Percentiles rank a stretch among this genome's conserved stretches.
phyloP scores from a whole-genome alignment of 2,329 filamentous ascomycete species.

The Fusarium algeriense region DNA sequence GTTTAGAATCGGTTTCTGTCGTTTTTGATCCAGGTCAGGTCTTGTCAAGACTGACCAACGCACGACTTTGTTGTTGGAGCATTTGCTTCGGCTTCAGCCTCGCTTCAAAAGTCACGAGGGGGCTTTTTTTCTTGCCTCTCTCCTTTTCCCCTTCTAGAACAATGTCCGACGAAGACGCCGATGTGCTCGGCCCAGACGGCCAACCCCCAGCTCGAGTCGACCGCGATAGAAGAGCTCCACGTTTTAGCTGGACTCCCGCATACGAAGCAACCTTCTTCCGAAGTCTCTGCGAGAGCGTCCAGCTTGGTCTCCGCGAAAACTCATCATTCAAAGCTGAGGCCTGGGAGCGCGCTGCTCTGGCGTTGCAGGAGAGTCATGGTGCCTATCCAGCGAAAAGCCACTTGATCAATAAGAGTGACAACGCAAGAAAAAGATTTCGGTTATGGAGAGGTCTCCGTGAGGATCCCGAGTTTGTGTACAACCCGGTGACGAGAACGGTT shows the following conservation, averaged over 20 bases:
- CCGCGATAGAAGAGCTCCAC: slow-evolving; percentile 60
- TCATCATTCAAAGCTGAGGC: slow-evolving; percentile 73
- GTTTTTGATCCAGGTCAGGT: slow-evolving; percentile 3
- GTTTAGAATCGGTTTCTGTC: slow-evolving; percentile 6
- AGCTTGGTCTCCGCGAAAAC: slow-evolving; percentile 67
- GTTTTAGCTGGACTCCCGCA: slow-evolving; percentile 70
- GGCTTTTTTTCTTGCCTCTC: not conserved
- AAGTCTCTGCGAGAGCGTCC: slow-evolving; percentile 70
- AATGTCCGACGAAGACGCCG: slow-evolving; percentile 56
- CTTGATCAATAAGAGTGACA: slow-evolving; percentile 74
- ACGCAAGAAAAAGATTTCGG: slow-evolving; percentile 72
- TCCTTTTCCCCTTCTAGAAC: slow-evolving; percentile 26
- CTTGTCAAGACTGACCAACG: slow-evolving; percentile 16
- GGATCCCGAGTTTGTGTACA: slow-evolving; percentile 68
- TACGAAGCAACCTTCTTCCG: slow-evolving; percentile 72
- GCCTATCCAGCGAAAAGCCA: slow-evolving; percentile 71
- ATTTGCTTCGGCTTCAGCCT: slow-evolving; percentile 39
- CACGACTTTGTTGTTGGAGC: slow-evolving; percentile 27
- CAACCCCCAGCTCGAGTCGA: slow-evolving; percentile 52
- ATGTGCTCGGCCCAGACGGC: slow-evolving; percentile 54
- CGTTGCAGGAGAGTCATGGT: slow-evolving; percentile 66
- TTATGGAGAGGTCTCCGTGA: slow-evolving; percentile 70
- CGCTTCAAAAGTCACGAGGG: slow-evolving; percentile 22
- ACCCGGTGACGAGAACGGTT: slow-evolving; percentile 62
- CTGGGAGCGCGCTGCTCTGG: slow-evolving; percentile 68